Base-by-base conservation (phyloP, 176 grass and related monocot genomes). In the Paspalum notatum region DNA sequence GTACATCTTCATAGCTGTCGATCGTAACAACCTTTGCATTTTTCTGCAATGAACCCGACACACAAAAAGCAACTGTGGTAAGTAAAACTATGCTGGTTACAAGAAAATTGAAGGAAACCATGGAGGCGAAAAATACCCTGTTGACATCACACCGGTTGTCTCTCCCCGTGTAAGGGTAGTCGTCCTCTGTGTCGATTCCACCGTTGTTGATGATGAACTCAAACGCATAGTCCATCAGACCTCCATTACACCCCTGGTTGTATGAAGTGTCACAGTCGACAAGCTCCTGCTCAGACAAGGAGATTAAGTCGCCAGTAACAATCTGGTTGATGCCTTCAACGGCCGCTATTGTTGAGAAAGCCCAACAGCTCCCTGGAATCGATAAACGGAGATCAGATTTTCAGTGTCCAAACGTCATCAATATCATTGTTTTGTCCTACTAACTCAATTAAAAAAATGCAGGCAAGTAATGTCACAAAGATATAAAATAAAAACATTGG, bases 261-360 rank as follows among this genome's bases (percentile, higher is more conserved):
- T 96, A 96, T 48, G 70, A 93, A 52, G 90, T 96, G 77, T 96
- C 93, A 20, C 93, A 96, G 79, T 96, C 93, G 3, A 96, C 93
- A 12, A 96, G 85, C 85, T 96, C 93, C 83, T 96, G 93, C 79
- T 96, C 93, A 12, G 93, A 96, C 26, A 96, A 42, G 10, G 90
- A 81, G 62, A 90, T 96, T 79, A 90, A 0, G 46, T 96, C 80
- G 1, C 93, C 88, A 0, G 93, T 96, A 24, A 90, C 93, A 56
- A 96, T 96, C 10, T 90, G 74, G 54, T 90, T 96, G 65, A 96
- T 84, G 32, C 93, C 93, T 69, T 96, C 93, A 1, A 96, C 93
- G 5, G 88, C 88, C 7, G 93, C 93, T 75, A 96, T 80, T 69
- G 93, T 83, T 13, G 93, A 96, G 82, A 96, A 96, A 56, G 93